phyloP scores from a whole-genome alignment of 257 asterid species.

The Misopates orontium region DNA sequence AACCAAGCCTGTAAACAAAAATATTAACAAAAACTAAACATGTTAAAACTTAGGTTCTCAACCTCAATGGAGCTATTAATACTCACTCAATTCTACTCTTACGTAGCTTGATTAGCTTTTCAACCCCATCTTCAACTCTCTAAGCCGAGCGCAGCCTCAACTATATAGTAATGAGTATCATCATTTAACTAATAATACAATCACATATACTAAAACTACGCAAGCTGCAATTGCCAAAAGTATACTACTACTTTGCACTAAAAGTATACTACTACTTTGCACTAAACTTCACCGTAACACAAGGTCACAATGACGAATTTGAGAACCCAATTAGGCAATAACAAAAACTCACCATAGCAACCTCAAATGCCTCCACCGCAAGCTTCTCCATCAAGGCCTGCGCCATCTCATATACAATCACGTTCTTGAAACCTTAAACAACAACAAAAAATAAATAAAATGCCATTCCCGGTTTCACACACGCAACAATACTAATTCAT shows the following conservation, averaged over 20 bases:
- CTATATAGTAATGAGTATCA: not conserved
- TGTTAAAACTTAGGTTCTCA: not conserved
- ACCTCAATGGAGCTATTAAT: not conserved
- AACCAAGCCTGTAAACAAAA: not conserved
- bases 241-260: too few relatives aligned
- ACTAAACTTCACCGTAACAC: too few relatives aligned
- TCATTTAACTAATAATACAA: not conserved
- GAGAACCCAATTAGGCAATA: not conserved
- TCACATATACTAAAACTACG: not conserved
- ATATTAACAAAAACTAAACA: not conserved
- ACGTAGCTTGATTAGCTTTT: not conserved
- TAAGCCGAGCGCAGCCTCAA: not conserved
- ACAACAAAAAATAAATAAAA: not conserved
- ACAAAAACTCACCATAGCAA: slow-evolving; percentile 81
- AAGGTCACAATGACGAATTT: not conserved
- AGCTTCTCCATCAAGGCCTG: slow-evolving; percentile 83
- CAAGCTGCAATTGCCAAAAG: not conserved
- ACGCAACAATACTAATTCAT: not conserved
- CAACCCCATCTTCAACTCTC: not conserved
- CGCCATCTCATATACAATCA: slow-evolving; percentile 61
- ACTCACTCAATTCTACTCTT: not conserved
- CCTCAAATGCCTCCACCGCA: slow-evolving; percentile 74
- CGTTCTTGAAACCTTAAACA: slow-evolving; percentile 47
- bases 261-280: too few relatives aligned
- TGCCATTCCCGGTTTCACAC: not conserved